phyloP scores from a whole-genome alignment of 2,329 filamentous ascomycete species.

The Stagonosporopsis tanaceti region DNA sequence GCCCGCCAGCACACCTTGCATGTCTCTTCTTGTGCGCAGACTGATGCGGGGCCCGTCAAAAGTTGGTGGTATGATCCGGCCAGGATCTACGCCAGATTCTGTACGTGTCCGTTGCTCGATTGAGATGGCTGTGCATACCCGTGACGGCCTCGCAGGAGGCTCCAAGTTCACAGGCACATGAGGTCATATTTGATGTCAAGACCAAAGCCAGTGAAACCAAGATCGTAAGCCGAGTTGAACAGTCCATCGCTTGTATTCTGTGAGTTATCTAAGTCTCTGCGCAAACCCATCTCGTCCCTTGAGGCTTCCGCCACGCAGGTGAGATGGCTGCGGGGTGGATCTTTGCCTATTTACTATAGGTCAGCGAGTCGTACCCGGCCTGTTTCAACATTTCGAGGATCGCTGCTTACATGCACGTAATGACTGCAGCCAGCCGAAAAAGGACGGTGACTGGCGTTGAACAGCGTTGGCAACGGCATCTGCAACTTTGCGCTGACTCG shows the following conservation, averaged over 20 bases:
- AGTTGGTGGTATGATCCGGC: conserved; percentile 17
- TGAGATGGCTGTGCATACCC: conserved; percentile 25
- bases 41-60: conserved; percentile 13
- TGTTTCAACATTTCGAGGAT: conserved; percentile 16
- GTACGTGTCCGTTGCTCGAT: conserved; percentile 25
- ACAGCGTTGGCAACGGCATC: conserved; percentile 6
- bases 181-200: conserved; percentile 10
- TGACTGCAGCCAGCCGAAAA: conserved; percentile 8
- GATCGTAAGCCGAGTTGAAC: not conserved
- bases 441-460: not conserved
- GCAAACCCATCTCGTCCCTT: not conserved
- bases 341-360: conserved; percentile 8
- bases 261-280: not conserved
- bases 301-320: conserved; percentile 5
- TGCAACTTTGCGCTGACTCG: conserved; percentile 8
- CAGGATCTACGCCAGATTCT: conserved; percentile 20
- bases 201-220: not conserved
- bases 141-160: conserved; percentile 6
- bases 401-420: conserved; percentile 18
- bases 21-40: conserved; percentile 11
- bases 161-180: not conserved
- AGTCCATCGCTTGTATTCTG: not conserved
- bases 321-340: conserved; percentile 9
- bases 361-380: conserved; percentile 3
- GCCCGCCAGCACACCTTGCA: conserved; percentile 24